Conservation (phyloP, 306 rosid species). For the Medicago lupulina region DNA sequence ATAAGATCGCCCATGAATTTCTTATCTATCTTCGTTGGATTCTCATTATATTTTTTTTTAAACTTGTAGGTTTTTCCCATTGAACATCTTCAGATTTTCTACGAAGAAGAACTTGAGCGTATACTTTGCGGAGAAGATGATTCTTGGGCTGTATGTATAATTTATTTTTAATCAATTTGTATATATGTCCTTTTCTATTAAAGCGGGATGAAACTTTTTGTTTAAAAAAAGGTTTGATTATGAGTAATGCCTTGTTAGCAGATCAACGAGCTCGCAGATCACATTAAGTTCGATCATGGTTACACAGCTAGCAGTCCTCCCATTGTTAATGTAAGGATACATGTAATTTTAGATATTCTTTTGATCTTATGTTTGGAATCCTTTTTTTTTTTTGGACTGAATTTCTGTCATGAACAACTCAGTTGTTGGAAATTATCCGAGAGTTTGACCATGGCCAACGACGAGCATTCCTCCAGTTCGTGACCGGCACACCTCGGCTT, state of each 20-base stretch:
- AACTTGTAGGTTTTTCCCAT: conserved; percentile 78
- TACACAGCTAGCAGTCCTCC: conserved; percentile 98
- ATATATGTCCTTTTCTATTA: conserved; percentile 11
- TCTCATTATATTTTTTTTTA: conserved; percentile 18
- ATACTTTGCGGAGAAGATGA: conserved; percentile 86
- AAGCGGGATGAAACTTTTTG: conserved; percentile 1
- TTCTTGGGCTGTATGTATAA: conserved; percentile 83
- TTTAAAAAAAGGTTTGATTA: conserved; percentile 7
- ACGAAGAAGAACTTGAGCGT: conserved; percentile 86
- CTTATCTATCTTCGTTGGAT: not conserved
- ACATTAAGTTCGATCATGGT: conserved; percentile 94
- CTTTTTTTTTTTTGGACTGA: not conserved
- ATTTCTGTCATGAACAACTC: conserved; percentile 40
- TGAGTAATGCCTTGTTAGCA: conserved; percentile 44
- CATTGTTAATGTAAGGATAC: conserved; percentile 66
- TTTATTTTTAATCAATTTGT: conserved; percentile 19
- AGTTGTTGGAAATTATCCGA: conserved; percentile 86
- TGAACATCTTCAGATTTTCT: conserved; percentile 74
- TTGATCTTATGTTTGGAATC: conserved; percentile 6
- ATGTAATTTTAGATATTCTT: not conserved
- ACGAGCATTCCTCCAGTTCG: conserved; percentile 94
- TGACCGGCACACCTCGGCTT: conserved; percentile 96
- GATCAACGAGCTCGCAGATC: conserved; percentile 83
- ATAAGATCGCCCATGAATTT: not conserved
- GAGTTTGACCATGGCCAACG: conserved; percentile 71